A percentile compares a stretch with the other conserved stretches of the same genome.
phyloP scores from a whole-genome alignment of 208 protist genomes.

The Leishmania tropica region DNA sequence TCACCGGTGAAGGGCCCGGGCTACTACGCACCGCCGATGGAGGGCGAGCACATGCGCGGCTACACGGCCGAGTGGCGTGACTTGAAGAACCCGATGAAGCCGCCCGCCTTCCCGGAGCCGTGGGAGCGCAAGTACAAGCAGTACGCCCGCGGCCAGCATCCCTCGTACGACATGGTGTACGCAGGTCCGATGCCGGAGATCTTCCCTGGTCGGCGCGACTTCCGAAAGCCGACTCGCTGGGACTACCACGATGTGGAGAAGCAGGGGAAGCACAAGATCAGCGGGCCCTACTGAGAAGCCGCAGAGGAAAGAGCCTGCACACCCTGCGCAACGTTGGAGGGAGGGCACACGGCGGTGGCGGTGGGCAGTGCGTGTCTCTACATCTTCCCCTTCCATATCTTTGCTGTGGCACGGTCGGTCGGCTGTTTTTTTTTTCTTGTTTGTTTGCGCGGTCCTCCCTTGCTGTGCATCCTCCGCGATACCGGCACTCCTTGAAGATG shows the following conservation, averaged over 20 bases:
- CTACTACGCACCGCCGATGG: slow-evolving; percentile 91
- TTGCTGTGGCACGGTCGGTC: neutral
- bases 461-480: neutral
- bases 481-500: neutral
- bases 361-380: neutral
- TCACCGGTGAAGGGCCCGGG: slow-evolving; percentile 85
- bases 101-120: slow-evolving; percentile 84
- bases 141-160: slow-evolving; percentile 90
- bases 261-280: slow-evolving; percentile 87
- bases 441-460: neutral
- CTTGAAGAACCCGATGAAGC: slow-evolving; percentile 85
- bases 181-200: slow-evolving; percentile 92
- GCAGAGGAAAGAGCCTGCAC: neutral
- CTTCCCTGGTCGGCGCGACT: slow-evolving; percentile 86
- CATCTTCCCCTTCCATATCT: neutral
- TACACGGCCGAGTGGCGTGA: slow-evolving; percentile 92
- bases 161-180: slow-evolving; percentile 92
- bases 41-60: slow-evolving; percentile 84
- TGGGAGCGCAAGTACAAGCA: slow-evolving; percentile 92
- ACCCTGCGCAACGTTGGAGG: neutral
- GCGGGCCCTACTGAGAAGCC: slow-evolving; percentile 72
- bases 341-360: neutral
- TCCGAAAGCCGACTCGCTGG: slow-evolving; percentile 89
- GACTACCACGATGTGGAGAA: slow-evolving; percentile 91
- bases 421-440: neutral